These are phyloP conservation scores for Penicillium macrosclerotiorum DNA, from an alignment of 495 filamentous ascomycete genomes.

Conservation along the genomic window DNA sequence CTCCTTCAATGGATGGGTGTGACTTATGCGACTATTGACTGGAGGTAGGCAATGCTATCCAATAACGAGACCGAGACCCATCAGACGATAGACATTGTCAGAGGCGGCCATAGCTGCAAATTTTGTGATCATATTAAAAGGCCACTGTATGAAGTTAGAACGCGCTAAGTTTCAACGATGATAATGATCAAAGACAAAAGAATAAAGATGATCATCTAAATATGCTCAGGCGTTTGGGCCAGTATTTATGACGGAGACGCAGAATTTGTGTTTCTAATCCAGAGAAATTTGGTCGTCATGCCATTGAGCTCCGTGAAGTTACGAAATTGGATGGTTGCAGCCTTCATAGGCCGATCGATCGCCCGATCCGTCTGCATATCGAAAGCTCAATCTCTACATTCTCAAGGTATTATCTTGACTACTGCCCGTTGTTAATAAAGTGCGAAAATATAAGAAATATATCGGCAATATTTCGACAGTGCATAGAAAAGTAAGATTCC, in stretches of 20 bases:
- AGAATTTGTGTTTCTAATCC: background rate
- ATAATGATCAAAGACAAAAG: background rate
- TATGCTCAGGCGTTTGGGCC: background rate
- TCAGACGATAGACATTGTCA: slow-evolving; percentile 1
- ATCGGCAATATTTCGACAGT: background rate
- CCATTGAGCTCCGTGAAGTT: background rate
- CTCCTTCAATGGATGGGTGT: background rate
- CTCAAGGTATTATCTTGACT: background rate
- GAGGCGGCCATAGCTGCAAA: slow-evolving; percentile 1
- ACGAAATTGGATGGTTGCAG: background rate
- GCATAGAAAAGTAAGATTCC: slow-evolving; percentile 7
- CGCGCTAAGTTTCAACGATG: too few relatives aligned
- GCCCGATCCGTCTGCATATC: too few relatives aligned
- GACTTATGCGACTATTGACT: background rate
- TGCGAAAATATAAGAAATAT: background rate
- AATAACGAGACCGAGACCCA: background rate
- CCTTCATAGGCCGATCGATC: background rate
- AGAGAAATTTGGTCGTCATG: background rate
- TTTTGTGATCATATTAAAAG: slow-evolving; percentile 4
- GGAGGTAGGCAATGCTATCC: background rate
- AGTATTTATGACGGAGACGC: background rate
- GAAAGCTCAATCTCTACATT: too few relatives aligned
- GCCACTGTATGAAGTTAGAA: too few relatives aligned
- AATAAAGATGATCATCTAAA: background rate
- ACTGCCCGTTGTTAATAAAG: background rate